phyloP scores from a whole-genome alignment of 1,139 yeast species.

The Entelexis paramagnoliae region DNA sequence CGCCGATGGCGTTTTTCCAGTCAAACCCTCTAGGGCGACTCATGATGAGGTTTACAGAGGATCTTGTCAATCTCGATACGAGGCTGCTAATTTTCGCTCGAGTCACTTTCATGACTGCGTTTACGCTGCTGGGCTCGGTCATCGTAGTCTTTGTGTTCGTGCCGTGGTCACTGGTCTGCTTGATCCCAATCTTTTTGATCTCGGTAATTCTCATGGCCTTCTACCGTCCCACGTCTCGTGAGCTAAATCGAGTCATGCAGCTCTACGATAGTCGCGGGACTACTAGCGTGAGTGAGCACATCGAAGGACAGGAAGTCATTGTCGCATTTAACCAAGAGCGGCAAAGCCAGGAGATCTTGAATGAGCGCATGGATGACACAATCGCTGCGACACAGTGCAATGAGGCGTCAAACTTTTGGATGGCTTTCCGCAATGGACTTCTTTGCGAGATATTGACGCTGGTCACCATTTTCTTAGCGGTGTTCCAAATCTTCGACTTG shows the following conservation, averaged over 20 bases:
- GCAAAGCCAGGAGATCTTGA: conserved; percentile 44
- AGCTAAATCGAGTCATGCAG: conserved; percentile 71
- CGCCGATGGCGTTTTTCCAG: conserved; percentile 60
- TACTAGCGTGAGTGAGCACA: conserved; percentile 62
- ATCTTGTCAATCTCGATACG: conserved; percentile 72
- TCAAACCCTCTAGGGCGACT: conserved; percentile 63
- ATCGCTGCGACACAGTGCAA: conserved; percentile 60
- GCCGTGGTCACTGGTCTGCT: conserved; percentile 25
- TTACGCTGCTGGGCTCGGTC: conserved; percentile 21
- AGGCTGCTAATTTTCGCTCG: conserved; percentile 33
- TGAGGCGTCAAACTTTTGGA: conserved; percentile 67
- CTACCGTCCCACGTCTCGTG: conserved; percentile 75
- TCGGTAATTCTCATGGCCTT: conserved; percentile 31
- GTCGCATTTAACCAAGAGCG: conserved; percentile 45
- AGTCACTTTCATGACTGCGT: conserved; percentile 19
- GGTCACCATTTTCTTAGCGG: conserved; percentile 50
- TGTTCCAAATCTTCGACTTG: conserved; percentile 49
- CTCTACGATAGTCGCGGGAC: conserved; percentile 62
- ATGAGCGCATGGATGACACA: conserved; percentile 45
- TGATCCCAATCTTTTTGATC: conserved; percentile 23
- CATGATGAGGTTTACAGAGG: conserved; percentile 65
- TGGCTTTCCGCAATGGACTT: conserved; percentile 50
- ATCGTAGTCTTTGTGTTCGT: conserved; percentile 27
- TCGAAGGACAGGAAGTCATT: conserved; percentile 61
- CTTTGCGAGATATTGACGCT: conserved; percentile 40